Base-by-base conservation (phyloP, 2,329 filamentous ascomycete genomes). In the Pseudogymnoascus sp. region DNA sequence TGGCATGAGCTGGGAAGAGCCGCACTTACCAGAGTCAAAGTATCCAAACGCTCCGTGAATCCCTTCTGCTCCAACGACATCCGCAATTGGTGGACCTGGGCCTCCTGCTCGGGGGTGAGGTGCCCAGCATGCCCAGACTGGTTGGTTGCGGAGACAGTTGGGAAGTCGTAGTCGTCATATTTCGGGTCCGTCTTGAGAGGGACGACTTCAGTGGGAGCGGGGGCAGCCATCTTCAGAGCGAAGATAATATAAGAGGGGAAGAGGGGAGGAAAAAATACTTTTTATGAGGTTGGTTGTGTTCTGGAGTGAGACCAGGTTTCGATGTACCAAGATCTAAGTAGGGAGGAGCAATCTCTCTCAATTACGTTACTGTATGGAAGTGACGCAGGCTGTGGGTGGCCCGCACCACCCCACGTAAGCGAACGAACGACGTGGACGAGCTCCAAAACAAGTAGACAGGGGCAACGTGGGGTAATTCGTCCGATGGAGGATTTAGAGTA, bases 111-210 rank as follows among this genome's bases (percentile, higher is more conserved):
- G 64, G 86, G 82, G 63, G 88, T 95, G 72, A 96, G 89, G 77
- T 96, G 86, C 74, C 95, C 95, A 67, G 93, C 88, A 77, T 97
- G 92, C 68, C 95, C 95, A 71, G 81, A 80, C 74, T 87, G 84
- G 57, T 83, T 76, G 69, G 85, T 84, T 63, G 89, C 84, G 57
- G 91, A 86, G 67, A 84, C 88, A 68, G 87, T 91, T 67, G 95
- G 95, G 81, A 85, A 97, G 78, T 97, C 93, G 78, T 95, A 97
- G 81, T 96, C 77, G 80, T 97, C 95, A 82, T 97, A 96, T 80
- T 96, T 97, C 76, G 90, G 83, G 78, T 96, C 87, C 71, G 91
- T 75, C 75, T 85, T 79, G 72, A 74, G 38, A 4, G 71, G 63
- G 10, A 38, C 35, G 35, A 60, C 3, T 9, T 60, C 57, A 13